Conservation (phyloP, 1,284 basidiomycete species). For the Anthracocystis panici-leucophaei region DNA sequence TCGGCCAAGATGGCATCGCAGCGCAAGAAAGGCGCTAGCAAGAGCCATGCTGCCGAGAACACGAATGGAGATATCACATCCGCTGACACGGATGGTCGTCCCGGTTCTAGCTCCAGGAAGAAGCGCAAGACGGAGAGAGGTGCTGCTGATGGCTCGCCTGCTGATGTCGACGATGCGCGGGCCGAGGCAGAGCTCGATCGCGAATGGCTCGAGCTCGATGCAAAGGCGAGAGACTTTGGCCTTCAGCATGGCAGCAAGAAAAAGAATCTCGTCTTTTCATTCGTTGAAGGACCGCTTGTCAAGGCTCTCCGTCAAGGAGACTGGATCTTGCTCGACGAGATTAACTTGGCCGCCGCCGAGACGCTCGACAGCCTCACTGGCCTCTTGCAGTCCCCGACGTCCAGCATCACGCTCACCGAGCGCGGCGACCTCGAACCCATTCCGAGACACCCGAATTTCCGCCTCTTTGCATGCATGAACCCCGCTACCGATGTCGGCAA, state of each 20-base stretch:
- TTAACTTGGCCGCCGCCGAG: constrained; percentile 94
- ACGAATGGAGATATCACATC: constrained; percentile 15
- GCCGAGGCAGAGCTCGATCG: constrained; percentile 48
- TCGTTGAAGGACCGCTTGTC: constrained; percentile 96
- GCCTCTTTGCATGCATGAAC: constrained; percentile 99
- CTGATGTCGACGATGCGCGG: constrained; percentile 39
- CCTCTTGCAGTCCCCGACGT: constrained; percentile 84
- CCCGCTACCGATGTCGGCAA: constrained; percentile 99
- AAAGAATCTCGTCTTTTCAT: constrained; percentile 76
- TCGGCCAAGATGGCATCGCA: constrained; percentile 74
- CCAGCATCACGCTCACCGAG: constrained; percentile 93
- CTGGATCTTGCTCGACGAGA: constrained; percentile 96
- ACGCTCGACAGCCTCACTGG: constrained; percentile 92
- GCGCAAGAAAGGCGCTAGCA: constrained; percentile 72
- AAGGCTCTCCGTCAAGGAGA: constrained; percentile 88
- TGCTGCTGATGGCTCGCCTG: constrained; percentile 39
- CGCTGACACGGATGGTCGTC: constrained; percentile 16
- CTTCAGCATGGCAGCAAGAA: constrained; percentile 58
- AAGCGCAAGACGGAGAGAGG: constrained; percentile 63
- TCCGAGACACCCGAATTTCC: constrained; percentile 91
- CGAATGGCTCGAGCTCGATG: constrained; percentile 74
- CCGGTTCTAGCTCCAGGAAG: constrained; percentile 54
- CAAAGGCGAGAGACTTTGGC: constrained; percentile 83
- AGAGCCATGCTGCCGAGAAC: neutral
- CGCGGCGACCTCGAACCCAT: constrained; percentile 91